These are phyloP conservation scores for Alternaria brassicicola DNA, from an alignment of 2,329 filamentous ascomycete genomes.

Conservation along the genomic window DNA sequence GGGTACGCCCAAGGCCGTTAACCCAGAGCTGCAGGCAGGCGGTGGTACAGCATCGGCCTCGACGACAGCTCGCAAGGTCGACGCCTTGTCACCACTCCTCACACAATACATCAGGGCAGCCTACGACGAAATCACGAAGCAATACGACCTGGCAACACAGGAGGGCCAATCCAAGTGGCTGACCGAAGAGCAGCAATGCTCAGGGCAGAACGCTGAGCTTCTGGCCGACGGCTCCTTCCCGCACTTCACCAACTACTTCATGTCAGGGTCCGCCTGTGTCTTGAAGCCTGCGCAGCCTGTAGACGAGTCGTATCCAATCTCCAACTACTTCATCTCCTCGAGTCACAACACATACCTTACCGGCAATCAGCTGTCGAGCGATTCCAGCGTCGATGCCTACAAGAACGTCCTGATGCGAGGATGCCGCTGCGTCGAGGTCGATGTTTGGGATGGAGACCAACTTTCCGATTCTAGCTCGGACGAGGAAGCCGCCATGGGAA, in stretches of 20 bases:
- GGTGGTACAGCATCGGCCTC: slow-evolving; percentile 43
- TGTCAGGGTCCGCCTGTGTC: slow-evolving; percentile 53
- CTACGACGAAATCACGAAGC: slow-evolving; percentile 39
- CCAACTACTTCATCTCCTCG: slow-evolving; percentile 92
- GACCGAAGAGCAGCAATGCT: slow-evolving; percentile 38
- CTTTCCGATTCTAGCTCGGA: slow-evolving; percentile 51
- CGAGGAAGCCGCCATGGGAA: slow-evolving; percentile 34
- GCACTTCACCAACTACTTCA: slow-evolving; percentile 53
- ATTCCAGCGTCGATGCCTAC: slow-evolving; percentile 79
- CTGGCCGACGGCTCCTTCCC: slow-evolving; percentile 41
- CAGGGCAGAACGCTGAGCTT: slow-evolving; percentile 27
- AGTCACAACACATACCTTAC: slow-evolving; percentile 94
- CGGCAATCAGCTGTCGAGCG: slow-evolving; percentile 82
- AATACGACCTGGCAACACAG: slow-evolving; percentile 39
- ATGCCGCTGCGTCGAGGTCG: slow-evolving; percentile 91
- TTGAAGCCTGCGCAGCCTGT: slow-evolving; percentile 50
- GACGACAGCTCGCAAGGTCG: slow-evolving; percentile 35
- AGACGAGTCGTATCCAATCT: slow-evolving; percentile 72
- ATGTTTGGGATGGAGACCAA: slow-evolving; percentile 82
- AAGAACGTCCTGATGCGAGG: slow-evolving; percentile 74
- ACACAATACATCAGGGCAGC: slow-evolving; percentile 36
- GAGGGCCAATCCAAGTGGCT: slow-evolving; percentile 43
- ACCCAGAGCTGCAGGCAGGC: slow-evolving; percentile 48
- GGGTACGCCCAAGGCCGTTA: slow-evolving; percentile 38
- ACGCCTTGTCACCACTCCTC: slow-evolving; percentile 38